Evolutionary conservation across 306 rosid genomes (phyloP), one percentile per base, ranked within the genome.

Genomic region (Medicago ruthenica): DNA sequence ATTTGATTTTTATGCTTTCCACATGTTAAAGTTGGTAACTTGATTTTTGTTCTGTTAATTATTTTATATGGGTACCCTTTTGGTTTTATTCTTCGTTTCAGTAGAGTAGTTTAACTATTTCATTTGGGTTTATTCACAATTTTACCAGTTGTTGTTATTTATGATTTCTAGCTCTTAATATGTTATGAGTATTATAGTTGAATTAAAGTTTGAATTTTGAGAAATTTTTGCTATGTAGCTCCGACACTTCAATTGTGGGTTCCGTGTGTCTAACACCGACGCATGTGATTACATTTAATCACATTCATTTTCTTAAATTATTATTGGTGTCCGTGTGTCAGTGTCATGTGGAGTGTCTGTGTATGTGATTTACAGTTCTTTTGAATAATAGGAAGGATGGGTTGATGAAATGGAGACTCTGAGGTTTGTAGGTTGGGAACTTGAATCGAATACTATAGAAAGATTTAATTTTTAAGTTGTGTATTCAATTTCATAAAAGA

Each of bases 1-100:
- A 5, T 66, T 73, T 34, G 37, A 14, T 55, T 73, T 79, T 73
- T 14, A 53, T 72, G 17, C 69, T 72, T 16, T 57, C 54, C 21
- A 5, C 21, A 50, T 9, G 61, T 55, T 18, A 17, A 50, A 27
- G 17, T 57, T 67, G 69, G 39, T 67, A 12, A 16, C 16, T 40
- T 76, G 0, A 34, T 41, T 11, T 27, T 45, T 18, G 3, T 9
- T 27, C 14, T 70, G 44, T 31, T 61, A 0, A 14, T 5, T 24
- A 14, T 24, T 2, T 7, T 18, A 15, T 37, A 12, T 14, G 66
- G 15, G 20, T 59, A 58, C 11, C 20, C 68, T 62, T 65, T 68
- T 50, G 45, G 51, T 58, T 17, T 69, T 24, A 58, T 14, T 59
- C 41, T 45, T 10, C 5, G 0, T 16, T 39, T 59, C 61, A 36